Evolutionary conservation across 768 basidiomycete genomes (phyloP).

Genomic region (Gloeophyllum trabeum): DNA sequence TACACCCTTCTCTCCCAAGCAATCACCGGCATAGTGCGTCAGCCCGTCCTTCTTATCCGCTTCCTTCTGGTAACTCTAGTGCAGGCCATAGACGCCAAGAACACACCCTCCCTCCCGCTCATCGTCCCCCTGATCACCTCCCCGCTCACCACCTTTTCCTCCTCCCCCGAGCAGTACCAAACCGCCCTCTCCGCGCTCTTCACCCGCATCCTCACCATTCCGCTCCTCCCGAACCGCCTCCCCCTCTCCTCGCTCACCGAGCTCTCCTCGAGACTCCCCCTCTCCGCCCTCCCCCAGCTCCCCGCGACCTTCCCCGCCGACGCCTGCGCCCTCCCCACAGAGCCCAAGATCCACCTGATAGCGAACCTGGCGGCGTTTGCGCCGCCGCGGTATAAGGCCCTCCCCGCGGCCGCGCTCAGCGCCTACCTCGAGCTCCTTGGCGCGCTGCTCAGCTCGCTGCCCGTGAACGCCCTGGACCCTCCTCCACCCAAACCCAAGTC

Average conservation of each 20-base stretch:
- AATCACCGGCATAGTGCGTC: conserved; percentile 40
- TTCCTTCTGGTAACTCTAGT: conserved; percentile 1
- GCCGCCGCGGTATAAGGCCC: conserved; percentile 43
- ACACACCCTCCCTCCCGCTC: conserved; percentile 34
- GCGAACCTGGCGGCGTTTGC: conserved; percentile 64
- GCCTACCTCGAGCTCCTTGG: conserved; percentile 46
- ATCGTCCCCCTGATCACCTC: conserved; percentile 34
- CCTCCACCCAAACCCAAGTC: conserved; percentile 11
- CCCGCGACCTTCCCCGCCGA: conserved; percentile 13
- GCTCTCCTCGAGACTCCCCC: conserved; percentile 57
- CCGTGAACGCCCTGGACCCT: conserved; percentile 39
- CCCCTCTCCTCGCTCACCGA: conserved; percentile 49
- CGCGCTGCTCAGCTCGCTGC: conserved; percentile 39
- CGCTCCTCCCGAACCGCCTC: conserved; percentile 68
- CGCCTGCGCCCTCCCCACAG: conserved; percentile 7
- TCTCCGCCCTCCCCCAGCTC: conserved; percentile 25
- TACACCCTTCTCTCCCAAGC: conserved; percentile 31
- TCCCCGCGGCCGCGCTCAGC: conserved; percentile 32
- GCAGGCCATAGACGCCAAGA: conserved; percentile 51
- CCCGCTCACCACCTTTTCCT: conserved; percentile 23
- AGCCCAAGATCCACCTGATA: conserved; percentile 45
- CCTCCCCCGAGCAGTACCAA: conserved; percentile 15
- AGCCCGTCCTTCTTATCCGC: background rate
- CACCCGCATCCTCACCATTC: conserved; percentile 53
- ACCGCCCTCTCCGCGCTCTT: conserved; percentile 31